Evolutionary conservation across 352 stramenopile species (phyloP).

Genomic region (Globisporangium spiculum): DNA sequence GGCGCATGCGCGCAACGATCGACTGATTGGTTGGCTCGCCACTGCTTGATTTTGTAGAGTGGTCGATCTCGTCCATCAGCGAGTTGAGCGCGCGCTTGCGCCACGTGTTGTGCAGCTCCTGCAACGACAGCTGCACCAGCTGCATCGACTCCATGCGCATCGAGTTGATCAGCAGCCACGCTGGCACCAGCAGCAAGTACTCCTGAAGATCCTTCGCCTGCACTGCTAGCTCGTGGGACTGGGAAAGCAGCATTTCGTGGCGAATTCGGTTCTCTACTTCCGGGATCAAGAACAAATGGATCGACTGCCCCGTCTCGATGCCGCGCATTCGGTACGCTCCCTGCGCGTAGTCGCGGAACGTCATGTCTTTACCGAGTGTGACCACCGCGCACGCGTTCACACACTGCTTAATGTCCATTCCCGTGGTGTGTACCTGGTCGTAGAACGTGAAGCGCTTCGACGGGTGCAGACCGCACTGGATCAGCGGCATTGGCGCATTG

Average conservation of each 20-base stretch:
- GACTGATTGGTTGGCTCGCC: conserved; percentile 23
- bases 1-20: conserved; percentile 45
- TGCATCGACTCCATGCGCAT: conserved; percentile 99
- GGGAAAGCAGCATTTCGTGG: conserved; percentile 62
- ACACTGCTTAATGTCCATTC: conserved; percentile 92
- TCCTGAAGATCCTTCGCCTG: conserved; percentile 34
- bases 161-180: conserved; percentile 99
- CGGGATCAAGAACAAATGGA: conserved; percentile 91
- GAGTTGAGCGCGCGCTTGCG: conserved; percentile 93
- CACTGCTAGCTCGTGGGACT: conserved; percentile 22
- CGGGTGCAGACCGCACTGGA: conserved; percentile 82
- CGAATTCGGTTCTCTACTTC: conserved; percentile 90
- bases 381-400: conserved; percentile 87
- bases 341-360: conserved; percentile 92
- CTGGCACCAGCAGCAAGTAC: conserved; percentile 78
- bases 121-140: conserved; percentile 96
- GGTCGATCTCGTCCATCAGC: conserved; percentile 78
- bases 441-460: conserved; percentile 92
- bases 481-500: conserved; percentile 92
- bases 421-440: conserved; percentile 93
- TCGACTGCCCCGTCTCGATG: conserved; percentile 89
- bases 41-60: conserved; percentile 2
- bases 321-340: conserved; percentile 91
- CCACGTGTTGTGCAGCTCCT: conserved; percentile 98
- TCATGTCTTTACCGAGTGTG: conserved; percentile 97